Evolutionary conservation across 1,139 yeast genomes (phyloP).

Genomic region (Debaryomyces coudertii): DNA sequence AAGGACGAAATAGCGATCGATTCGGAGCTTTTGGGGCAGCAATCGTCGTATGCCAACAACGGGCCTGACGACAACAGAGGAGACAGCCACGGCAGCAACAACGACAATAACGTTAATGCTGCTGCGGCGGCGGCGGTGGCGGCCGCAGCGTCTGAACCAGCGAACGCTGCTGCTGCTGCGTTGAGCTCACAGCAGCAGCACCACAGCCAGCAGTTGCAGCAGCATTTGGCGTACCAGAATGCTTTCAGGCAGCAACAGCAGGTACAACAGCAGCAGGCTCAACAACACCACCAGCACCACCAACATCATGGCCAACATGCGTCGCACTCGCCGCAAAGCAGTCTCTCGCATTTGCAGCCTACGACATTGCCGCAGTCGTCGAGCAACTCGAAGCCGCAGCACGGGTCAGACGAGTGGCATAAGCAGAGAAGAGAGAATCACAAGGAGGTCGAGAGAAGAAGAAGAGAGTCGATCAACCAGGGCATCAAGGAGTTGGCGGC

Average conservation of each 20-base stretch:
- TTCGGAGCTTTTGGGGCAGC: slow-evolving; percentile 52
- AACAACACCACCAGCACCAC: slow-evolving; percentile 21
- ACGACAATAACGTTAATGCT: slow-evolving; percentile 17
- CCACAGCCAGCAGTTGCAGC: slow-evolving; percentile 30
- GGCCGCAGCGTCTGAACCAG: slow-evolving; percentile 27
- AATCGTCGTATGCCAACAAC: slow-evolving; percentile 33
- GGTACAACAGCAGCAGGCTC: slow-evolving; percentile 21
- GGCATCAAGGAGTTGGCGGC: slow-evolving; percentile 87
- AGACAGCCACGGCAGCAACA: slow-evolving; percentile 18
- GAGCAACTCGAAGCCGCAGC: slow-evolving; percentile 51
- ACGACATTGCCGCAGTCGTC: slow-evolving; percentile 38
- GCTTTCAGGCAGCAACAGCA: slow-evolving; percentile 31
- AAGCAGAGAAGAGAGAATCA: slow-evolving; percentile 84
- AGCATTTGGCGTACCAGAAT: slow-evolving; percentile 34
- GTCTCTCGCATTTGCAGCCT: slow-evolving; percentile 27
- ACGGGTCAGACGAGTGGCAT: slow-evolving; percentile 87
- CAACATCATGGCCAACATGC: slow-evolving; percentile 13
- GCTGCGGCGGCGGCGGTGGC: slow-evolving; percentile 40
- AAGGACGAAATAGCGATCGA: slow-evolving; percentile 48
- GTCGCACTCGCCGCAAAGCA: slow-evolving; percentile 17
- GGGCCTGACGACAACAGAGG: slow-evolving; percentile 21
- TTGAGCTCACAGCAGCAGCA: slow-evolving; percentile 22
- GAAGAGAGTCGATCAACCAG: slow-evolving; percentile 88
- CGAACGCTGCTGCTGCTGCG: slow-evolving; percentile 22
- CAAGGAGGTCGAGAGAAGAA: slow-evolving; percentile 95